These are phyloP conservation scores for Wickerhamia fluorescens DNA, from an alignment of 805 yeast species.

Conservation along the genomic window DNA sequence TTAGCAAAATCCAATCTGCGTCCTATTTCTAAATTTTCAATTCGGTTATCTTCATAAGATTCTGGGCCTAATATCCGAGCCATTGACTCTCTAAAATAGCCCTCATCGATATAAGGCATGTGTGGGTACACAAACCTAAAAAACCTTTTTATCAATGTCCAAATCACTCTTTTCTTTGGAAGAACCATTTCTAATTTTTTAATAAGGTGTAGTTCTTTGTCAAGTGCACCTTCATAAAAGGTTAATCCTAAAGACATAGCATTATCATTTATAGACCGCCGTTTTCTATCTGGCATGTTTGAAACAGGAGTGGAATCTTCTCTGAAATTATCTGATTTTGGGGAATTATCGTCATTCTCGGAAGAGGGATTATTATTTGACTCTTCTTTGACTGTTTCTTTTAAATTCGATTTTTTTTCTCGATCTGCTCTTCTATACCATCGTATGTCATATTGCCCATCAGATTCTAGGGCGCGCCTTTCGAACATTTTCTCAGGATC, in stretches of 20 bases:
- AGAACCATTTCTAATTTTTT: slow-evolving; percentile 12
- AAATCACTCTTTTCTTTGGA: slow-evolving; percentile 10
- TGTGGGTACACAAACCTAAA: slow-evolving; percentile 13
- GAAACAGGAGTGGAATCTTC: no score
- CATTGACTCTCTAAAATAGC: slow-evolving; percentile 10
- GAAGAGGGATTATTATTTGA: not conserved
- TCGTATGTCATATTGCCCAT: no score
- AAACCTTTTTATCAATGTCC: slow-evolving; percentile 11
- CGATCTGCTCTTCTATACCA: no score
- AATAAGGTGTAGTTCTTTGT: slow-evolving; percentile 16
- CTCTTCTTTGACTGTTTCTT: not conserved
- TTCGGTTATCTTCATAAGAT: slow-evolving; percentile 12
- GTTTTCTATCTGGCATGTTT: no score
- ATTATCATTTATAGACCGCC: slow-evolving; percentile 17
- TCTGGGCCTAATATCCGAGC: slow-evolving; percentile 14
- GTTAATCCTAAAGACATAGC: slow-evolving; percentile 30
- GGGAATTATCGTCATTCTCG: not conserved
- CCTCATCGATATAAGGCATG: slow-evolving; percentile 16
- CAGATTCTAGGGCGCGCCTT: slow-evolving; percentile 25
- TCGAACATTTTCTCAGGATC: slow-evolving; percentile 21
- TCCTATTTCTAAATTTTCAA: slow-evolving; percentile 19
- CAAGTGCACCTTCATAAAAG: slow-evolving; percentile 22
- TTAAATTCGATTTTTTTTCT: no score
- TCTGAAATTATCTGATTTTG: no score
- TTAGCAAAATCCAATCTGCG: slow-evolving; percentile 26